Base-by-base conservation (phyloP, 202 grass and related monocot genomes). In the Schoenoplectus tabernaemontani region DNA sequence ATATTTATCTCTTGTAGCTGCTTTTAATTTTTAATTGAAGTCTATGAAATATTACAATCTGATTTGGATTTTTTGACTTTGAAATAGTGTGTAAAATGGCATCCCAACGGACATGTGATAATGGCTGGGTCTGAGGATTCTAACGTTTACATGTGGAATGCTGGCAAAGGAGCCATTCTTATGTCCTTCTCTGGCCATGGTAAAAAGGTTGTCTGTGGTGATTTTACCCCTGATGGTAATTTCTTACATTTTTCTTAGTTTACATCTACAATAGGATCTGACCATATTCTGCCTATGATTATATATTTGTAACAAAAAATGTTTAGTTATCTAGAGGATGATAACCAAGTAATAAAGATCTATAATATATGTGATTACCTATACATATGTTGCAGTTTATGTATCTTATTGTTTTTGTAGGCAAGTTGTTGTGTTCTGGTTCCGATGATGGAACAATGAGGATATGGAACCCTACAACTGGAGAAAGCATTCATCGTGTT, bases 91-190 rank as follows among this genome's bases (percentile, higher is more conserved):
- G 76, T 98, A 61, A 98, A 81, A 90, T 98, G 96, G 91, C 91
- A 95, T 77, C 86, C 91, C 57, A 82, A 85, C 0, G 96, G 96
- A 37, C 88, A 95, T 47, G 67, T 95, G 85, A 61, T 98, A 84
- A 87, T 98, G 59, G 91, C 89, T 38, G 96, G 96, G 32, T 98
- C 96, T 62, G 90, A 89, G 87, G 96, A 98, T 68, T 81, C 83
- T 60, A 95, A 83, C 82, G 46, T 95, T 65, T 98, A 87, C 81
- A 89, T 95, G 96, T 98, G 96, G 96, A 98, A 95, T 58, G 86
- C 84, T 77, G 95, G 95, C 42, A 91, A 80, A 66, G 76, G 56
- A 68, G 19, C 34, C 23, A 82, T 84, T 58, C 30, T 95, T 7
- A 92, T 81, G 82, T 94, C 89, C 30, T 98, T 95, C 85, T 82